Percentiles rank a stretch among this genome's conserved stretches.
Evolutionary conservation across 176 grass and related monocot genomes (phyloP).

Genomic region (Triticum turgidum): DNA sequence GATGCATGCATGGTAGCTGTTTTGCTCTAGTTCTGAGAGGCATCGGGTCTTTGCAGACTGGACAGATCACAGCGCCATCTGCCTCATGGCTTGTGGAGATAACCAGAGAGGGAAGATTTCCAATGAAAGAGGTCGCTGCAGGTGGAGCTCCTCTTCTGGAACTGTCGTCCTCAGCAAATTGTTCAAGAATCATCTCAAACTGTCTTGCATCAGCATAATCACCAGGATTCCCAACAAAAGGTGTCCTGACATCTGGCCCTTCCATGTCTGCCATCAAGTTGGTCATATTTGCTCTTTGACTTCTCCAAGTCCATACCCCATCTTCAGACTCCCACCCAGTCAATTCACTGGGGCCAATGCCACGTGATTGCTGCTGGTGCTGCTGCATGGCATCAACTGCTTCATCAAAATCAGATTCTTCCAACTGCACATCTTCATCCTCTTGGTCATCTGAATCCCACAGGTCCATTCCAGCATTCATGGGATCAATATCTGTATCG

Average conservation of each 20-base stretch:
- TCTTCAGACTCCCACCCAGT: constrained; percentile 36
- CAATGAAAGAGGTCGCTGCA: constrained; percentile 47
- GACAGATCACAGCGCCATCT: constrained; percentile 61
- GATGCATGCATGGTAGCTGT: constrained; percentile 73
- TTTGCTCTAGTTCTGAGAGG: constrained; percentile 45
- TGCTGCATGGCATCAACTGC: constrained; percentile 15
- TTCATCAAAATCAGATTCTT: constrained; percentile 66
- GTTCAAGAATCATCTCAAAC: constrained; percentile 76
- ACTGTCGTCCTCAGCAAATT: constrained; percentile 62
- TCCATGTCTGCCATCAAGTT: constrained; percentile 35
- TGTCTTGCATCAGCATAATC: constrained; percentile 78
- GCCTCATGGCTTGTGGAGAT: constrained; percentile 54
- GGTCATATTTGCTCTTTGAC: constrained; percentile 18
- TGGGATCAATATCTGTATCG: constrained; percentile 85
- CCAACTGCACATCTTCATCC: constrained; percentile 39
- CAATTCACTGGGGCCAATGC: constrained; percentile 20
- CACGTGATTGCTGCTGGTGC: constrained; percentile 32
- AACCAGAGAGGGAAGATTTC: constrained; percentile 56
- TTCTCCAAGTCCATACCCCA: constrained; percentile 37
- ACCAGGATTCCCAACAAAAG: constrained; percentile 53
- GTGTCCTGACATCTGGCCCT: constrained; percentile 30
- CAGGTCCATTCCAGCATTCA: constrained; percentile 63
- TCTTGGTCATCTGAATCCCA: constrained; percentile 78
- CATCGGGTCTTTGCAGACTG: constrained; percentile 85
- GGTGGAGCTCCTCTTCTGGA: constrained; percentile 77